phyloP scores from a whole-genome alignment of 805 yeast genomes.

The Metschnikowia kofuensis region DNA sequence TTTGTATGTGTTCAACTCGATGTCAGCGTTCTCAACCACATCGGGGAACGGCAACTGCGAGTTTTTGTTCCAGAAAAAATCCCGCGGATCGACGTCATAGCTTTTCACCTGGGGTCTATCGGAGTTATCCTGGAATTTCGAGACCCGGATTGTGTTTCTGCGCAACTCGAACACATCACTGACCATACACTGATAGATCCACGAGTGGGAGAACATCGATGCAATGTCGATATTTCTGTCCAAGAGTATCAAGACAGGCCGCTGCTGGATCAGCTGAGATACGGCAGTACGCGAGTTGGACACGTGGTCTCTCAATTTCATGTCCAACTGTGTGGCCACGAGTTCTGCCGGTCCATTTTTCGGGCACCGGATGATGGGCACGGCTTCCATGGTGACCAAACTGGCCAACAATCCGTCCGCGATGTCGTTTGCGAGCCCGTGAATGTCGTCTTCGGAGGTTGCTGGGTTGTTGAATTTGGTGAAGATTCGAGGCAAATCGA shows the following conservation, averaged over 20 bases:
- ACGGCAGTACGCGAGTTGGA: slow-evolving; percentile 52
- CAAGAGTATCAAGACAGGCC: slow-evolving; percentile 75
- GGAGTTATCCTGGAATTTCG: slow-evolving; percentile 26
- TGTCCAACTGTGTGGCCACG: slow-evolving; percentile 83
- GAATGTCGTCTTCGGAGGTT: slow-evolving; percentile 74
- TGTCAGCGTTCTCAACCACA: slow-evolving; percentile 95
- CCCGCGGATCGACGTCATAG: slow-evolving; percentile 89
- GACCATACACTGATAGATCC: slow-evolving; percentile 97
- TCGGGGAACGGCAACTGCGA: slow-evolving; percentile 93
- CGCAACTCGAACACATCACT: slow-evolving; percentile 84
- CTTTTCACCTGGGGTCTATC: slow-evolving; percentile 44
- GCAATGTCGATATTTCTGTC: slow-evolving; percentile 90
- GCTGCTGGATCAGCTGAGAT: slow-evolving; percentile 37
- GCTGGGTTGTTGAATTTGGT: slow-evolving; percentile 65
- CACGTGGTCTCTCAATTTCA: slow-evolving; percentile 79
- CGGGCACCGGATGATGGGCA: slow-evolving; percentile 90
- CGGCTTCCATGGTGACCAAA: slow-evolving; percentile 69
- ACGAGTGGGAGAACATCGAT: slow-evolving; percentile 93
- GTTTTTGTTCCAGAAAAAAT: slow-evolving; percentile 87
- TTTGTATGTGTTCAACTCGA: slow-evolving; percentile 76
- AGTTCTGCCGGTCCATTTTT: slow-evolving; percentile 94
- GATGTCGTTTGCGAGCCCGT: slow-evolving; percentile 60
- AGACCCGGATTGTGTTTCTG: slow-evolving; percentile 75
- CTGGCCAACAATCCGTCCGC: slow-evolving; percentile 80
- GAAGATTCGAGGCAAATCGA: slow-evolving; percentile 67